A percentile compares a stretch with the other conserved stretches of the same genome.
phyloP scores from a whole-genome alignment of 1,284 basidiomycete species.

The Trichosporon sp. region DNA sequence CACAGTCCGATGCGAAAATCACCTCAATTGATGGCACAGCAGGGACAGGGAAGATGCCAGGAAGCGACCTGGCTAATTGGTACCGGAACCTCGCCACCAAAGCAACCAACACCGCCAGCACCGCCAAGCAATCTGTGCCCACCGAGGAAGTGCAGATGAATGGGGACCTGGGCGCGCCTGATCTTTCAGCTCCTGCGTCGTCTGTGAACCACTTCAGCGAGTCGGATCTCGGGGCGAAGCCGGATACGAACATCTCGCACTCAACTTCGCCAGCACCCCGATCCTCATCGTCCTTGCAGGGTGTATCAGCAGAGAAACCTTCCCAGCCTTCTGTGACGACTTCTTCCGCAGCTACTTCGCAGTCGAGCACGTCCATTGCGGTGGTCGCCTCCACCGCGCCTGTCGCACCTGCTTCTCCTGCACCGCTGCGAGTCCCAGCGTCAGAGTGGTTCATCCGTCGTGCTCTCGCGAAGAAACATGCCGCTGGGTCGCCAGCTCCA shows the following conservation, averaged over 20 bases:
- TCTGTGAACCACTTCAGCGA: not conserved
- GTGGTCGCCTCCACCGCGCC: no score
- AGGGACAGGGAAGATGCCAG: slow-evolving; percentile 13
- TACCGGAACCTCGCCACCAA: slow-evolving; percentile 24
- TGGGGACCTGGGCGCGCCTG: not conserved
- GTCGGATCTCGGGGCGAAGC: not conserved
- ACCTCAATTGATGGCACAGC: not conserved
- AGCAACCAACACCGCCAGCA: not conserved
- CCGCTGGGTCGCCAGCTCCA: slow-evolving; percentile 1
- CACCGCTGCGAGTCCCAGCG: slow-evolving; percentile 25
- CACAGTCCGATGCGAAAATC: no score
- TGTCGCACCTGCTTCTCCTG: not conserved
- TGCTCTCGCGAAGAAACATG: slow-evolving; percentile 23
- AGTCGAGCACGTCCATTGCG: not conserved
- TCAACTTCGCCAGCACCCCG: not conserved
- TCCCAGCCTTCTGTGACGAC: not conserved
- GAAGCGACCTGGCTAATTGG: slow-evolving; percentile 33
- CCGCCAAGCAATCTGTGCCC: not conserved
- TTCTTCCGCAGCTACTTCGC: not conserved
- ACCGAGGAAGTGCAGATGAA: not conserved
- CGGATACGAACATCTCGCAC: not conserved
- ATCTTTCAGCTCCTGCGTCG: not conserved
- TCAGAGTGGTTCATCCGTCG: slow-evolving; percentile 46
- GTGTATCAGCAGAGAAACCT: not conserved
- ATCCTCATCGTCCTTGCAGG: not conserved